phyloP scores from a whole-genome alignment of 2,329 filamentous ascomycete genomes.

The Erysiphe neolycopersici region DNA sequence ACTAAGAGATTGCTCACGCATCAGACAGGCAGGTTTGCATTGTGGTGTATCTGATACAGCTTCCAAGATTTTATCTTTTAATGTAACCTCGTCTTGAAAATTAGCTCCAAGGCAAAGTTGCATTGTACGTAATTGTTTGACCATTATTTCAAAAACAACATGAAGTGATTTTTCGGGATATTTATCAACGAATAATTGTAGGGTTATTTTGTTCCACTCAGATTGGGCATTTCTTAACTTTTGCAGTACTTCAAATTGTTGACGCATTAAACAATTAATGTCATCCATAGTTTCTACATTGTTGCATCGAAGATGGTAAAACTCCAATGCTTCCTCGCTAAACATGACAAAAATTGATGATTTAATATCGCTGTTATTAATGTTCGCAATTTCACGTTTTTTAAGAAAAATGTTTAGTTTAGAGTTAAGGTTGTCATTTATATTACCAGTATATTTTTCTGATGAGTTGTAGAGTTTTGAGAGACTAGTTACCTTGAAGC shows the following conservation, averaged over 20 bases:
- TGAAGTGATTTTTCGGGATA: neutral
- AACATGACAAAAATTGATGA: neutral
- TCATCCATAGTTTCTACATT: neutral
- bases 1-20: neutral
- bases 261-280: neutral
- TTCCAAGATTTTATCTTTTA: neutral
- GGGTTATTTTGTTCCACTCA: neutral
- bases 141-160: neutral
- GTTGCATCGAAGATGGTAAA: neutral
- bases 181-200: neutral
- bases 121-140: neutral
- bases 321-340: neutral
- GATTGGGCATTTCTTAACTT: neutral
- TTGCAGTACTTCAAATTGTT: conserved; percentile 1
- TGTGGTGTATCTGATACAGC: neutral
- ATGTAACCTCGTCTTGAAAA: neutral
- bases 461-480: neutral
- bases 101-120: neutral
- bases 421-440: neutral
- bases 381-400: neutral
- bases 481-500: neutral
- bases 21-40: neutral
- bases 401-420: neutral
- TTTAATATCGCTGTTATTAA: neutral
- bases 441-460: neutral